Base-by-base conservation (phyloP, 805 yeast species). In the Lipomyces orientalis region DNA sequence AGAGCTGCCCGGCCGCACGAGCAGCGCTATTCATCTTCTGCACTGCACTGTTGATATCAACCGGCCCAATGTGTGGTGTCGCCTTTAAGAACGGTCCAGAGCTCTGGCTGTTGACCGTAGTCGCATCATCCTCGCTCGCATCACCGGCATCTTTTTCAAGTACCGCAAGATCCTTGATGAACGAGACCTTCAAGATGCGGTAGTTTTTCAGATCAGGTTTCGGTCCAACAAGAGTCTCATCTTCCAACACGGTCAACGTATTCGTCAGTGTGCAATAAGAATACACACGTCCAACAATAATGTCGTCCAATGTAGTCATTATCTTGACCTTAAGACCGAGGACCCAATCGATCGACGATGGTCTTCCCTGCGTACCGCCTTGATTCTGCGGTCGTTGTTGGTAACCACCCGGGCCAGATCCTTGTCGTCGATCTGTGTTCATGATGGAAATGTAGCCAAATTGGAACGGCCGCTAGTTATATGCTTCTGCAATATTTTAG, bases 221-320 rank as follows among this genome's bases (percentile, higher is more conserved):
- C 25, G 29, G 61, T 3, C 34, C 35, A 68, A 62, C 74, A 4
- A 74, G 56, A 1, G 65, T 67, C 49, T 69, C 68, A 25, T 75
- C 75, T 54, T 75, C 74, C 52, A 73, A 75, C 62, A 82, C 73
- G 0, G 84, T 76, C 31, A 85, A 69, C n/a, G 86, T 76, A 54
- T 83, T 81, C 63, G 81, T 82, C 6, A 66, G 64, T 7, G 87
- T 80, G 65, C 86, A 85, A 75, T 85, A 88, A 9, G 92, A 83
- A 75, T 87, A 88, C 51, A 90, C 83, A 39, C 83, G 79, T 1
- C 95, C 97, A n/a, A 81, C 81, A 62, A 87, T 81, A 8, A 81
- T 80, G 34, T 83, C 82, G 73, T 89, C 91, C 58, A 87, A 79
- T 6, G 84, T 79, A 61, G 90, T 90, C 12, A 85, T 84, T 62